Evolutionary conservation across 2,329 filamentous ascomycete genomes (phyloP).

Genomic region (Xylariaceae sp.): DNA sequence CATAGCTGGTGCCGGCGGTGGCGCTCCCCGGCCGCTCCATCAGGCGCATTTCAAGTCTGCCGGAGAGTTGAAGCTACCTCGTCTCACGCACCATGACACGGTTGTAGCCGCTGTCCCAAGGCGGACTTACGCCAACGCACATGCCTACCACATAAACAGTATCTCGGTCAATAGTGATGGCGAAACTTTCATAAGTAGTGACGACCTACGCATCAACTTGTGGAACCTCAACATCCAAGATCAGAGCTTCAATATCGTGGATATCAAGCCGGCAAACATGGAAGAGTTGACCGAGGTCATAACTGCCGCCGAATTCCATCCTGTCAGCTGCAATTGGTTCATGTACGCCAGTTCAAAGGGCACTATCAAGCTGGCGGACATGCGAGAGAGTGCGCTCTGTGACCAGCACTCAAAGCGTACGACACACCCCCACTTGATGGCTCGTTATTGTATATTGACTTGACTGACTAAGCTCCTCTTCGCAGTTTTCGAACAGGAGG

Average conservation of each 20-base stretch:
- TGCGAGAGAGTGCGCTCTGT: constrained; percentile 93
- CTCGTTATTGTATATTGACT: too few relatives aligned
- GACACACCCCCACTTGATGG: constrained; percentile 32
- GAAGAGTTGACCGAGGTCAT: constrained; percentile 98
- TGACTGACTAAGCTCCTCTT: too few relatives aligned
- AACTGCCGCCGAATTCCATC: constrained; percentile 96
- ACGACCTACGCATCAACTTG: constrained; percentile 94
- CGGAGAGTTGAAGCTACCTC: constrained; percentile 83
- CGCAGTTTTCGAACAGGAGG: constrained; percentile 95
- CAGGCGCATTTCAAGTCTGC: constrained; percentile 72
- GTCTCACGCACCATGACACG: constrained; percentile 95
- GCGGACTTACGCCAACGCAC: constrained; percentile 94
- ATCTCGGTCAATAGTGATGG: constrained; percentile 99
- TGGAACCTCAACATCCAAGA: constrained; percentile 99
- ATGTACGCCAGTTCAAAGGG: constrained; percentile 99
- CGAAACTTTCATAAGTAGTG: constrained; percentile 98
- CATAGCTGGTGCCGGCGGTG: constrained; percentile 65
- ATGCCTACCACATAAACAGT: constrained; percentile 99
- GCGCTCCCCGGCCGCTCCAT: constrained; percentile 66
- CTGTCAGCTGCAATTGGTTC: constrained; percentile 97
- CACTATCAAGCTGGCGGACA: constrained; percentile 97
- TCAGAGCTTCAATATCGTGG: constrained; percentile 99
- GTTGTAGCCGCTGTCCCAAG: constrained; percentile 94
- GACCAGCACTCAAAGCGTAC: constrained; percentile 93
- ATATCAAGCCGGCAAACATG: constrained; percentile 99